Evolutionary conservation across 805 yeast genomes (phyloP).

Genomic region (Barnettozyma botsteinii): DNA sequence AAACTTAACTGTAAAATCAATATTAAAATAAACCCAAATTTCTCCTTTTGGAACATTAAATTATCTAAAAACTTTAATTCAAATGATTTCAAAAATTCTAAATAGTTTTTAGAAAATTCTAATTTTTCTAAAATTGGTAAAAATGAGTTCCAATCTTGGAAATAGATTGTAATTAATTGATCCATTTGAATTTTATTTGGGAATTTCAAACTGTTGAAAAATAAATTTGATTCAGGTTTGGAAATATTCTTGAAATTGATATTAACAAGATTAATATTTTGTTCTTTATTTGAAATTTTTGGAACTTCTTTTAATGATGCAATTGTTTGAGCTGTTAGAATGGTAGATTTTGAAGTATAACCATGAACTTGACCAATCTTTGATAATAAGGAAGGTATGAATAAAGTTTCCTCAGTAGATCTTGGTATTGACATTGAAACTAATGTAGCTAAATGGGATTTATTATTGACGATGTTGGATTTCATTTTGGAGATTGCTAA

Average conservation of each 20-base stretch:
- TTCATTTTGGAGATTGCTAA: conserved; percentile 56
- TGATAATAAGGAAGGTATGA: conserved; percentile 66
- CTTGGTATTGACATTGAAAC: conserved; percentile 74
- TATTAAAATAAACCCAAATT: conserved; percentile 46
- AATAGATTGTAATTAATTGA: conserved; percentile 58
- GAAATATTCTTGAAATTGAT: conserved; percentile 35
- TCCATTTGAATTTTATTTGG: conserved; percentile 60
- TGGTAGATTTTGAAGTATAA: conserved; percentile 63
- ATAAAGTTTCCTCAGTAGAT: conserved; percentile 71
- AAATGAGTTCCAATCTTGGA: conserved; percentile 70
- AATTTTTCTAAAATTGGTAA: conserved; percentile 67
- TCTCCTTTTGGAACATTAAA: conserved; percentile 40
- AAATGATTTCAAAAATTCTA: conserved; percentile 38
- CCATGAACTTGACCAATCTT: conserved; percentile 67
- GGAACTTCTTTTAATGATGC: conserved; percentile 58
- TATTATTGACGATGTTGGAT: conserved; percentile 25
- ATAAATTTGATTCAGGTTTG: conserved; percentile 37
- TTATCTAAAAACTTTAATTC: conserved; percentile 40
- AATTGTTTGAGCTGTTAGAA: conserved; percentile 62
- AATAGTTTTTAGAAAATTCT: conserved; percentile 59
- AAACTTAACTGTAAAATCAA: conserved; percentile 45
- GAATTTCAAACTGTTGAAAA: conserved; percentile 38
- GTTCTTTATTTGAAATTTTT: conserved; percentile 16
- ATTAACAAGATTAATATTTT: conserved; percentile 26
- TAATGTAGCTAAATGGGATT: conserved; percentile 43